Evolutionary conservation across 129 eudicot species (phyloP).

Genomic region (Rutidosis leptorrhynchoides): DNA sequence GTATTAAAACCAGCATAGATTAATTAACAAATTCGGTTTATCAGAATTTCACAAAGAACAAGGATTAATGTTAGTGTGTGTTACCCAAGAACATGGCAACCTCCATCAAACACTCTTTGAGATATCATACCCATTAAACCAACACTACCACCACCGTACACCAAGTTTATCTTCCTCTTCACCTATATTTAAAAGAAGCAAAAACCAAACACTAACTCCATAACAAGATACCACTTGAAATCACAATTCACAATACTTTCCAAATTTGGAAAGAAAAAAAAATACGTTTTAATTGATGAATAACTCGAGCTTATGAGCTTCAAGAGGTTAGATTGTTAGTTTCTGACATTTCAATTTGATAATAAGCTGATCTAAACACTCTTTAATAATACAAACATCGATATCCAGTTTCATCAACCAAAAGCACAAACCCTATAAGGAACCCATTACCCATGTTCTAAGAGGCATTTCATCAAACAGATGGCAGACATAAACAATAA

Average conservation of each 20-base stretch:
- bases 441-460: not conserved
- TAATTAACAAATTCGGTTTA: not conserved
- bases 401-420: not conserved
- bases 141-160: conserved; percentile 97
- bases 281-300: not conserved
- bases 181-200: conserved; percentile 40
- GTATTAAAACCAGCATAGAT: conserved; percentile 10
- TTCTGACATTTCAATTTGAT: not conserved
- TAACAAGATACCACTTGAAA: conserved; percentile 10
- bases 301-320: not conserved
- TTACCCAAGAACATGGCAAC: conserved; percentile 97
- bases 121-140: conserved; percentile 93
- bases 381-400: not conserved
- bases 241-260: conserved; percentile 4
- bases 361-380: not conserved
- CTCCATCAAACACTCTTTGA: conserved; percentile 74
- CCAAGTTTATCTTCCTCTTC: conserved; percentile 79
- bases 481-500: conserved; percentile 17
- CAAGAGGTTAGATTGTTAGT: not conserved
- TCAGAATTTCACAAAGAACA: conserved; percentile 9
- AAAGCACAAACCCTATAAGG: not conserved
- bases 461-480: conserved; percentile 19
- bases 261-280: no score
- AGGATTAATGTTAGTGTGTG: not conserved
- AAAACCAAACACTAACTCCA: conserved; percentile 9